Evolutionary conservation across 2,329 filamentous ascomycete genomes (phyloP).

Genomic region (Periglandula ipomoeae): DNA sequence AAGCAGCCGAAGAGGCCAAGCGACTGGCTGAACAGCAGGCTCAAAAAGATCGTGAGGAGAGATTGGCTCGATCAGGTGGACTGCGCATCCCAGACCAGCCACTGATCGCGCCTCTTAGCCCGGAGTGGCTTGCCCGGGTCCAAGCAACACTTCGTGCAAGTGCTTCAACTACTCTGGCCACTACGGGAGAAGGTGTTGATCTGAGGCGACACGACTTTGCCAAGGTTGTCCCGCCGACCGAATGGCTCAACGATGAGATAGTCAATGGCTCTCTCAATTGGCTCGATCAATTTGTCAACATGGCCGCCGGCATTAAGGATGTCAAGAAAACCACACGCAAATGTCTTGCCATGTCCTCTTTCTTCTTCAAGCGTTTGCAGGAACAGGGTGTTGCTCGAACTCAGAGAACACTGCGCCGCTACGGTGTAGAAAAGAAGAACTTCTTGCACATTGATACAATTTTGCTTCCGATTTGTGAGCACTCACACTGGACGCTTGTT

Average conservation of each 20-base stretch:
- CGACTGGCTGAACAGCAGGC: constrained; percentile 16
- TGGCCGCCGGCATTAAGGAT: constrained; percentile 41
- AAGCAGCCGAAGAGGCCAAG: constrained; percentile 18
- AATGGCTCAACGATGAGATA: constrained; percentile 71
- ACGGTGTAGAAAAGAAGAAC: constrained; percentile 48
- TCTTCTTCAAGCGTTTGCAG: constrained; percentile 51
- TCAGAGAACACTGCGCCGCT: constrained; percentile 47
- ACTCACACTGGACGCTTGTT: constrained; percentile 62
- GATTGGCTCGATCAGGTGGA: constrained; percentile 21
- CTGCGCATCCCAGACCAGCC: constrained; percentile 19
- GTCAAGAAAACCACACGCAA: constrained; percentile 41
- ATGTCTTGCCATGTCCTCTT: constrained; percentile 54
- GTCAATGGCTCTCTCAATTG: constrained; percentile 58
- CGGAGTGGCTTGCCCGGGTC: constrained; percentile 18
- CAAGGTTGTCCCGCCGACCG: constrained; percentile 45
- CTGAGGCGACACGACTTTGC: constrained; percentile 50
- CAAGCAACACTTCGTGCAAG: constrained; percentile 25
- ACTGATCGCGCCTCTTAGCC: constrained; percentile 20
- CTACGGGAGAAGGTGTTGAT: constrained; percentile 38
- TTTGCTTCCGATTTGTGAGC: constrained; percentile 58
- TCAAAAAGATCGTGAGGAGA: constrained; percentile 11
- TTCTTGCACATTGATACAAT: constrained; percentile 58
- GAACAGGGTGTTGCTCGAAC: constrained; percentile 37
- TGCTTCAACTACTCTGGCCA: constrained; percentile 29
- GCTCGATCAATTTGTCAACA: constrained; percentile 51